Conservation (phyloP, 1,284 basidiomycete genomes). For the Taiwanofungus camphoratus region DNA sequence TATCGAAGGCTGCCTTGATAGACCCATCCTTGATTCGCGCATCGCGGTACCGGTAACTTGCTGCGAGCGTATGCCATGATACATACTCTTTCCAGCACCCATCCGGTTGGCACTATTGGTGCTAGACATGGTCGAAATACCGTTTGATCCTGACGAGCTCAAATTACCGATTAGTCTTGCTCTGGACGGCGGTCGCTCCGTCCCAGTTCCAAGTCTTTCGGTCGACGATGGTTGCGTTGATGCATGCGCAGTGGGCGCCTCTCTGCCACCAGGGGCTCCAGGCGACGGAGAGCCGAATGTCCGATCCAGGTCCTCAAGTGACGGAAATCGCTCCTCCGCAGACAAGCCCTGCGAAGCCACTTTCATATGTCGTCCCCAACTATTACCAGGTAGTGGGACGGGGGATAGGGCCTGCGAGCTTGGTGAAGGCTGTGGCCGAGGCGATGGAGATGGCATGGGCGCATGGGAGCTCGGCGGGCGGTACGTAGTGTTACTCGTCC, state of each 20-base stretch:
- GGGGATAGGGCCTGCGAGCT: constrained; percentile 22
- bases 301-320: constrained; percentile 71
- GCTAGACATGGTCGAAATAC: not conserved
- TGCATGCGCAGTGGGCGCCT: constrained; percentile 6
- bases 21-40: constrained; percentile 35
- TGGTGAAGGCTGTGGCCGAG: constrained; percentile 18
- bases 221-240: constrained; percentile 9
- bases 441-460: constrained; percentile 40
- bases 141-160: constrained; percentile 1
- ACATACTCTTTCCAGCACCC: constrained; percentile 11
- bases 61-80: constrained; percentile 34
- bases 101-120: constrained; percentile 1
- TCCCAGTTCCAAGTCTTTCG: constrained; percentile 9
- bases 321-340: constrained; percentile 68
- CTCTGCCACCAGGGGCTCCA: constrained; percentile 4
- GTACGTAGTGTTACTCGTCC: constrained; percentile 25
- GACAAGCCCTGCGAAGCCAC: constrained; percentile 32
- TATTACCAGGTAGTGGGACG: constrained; percentile 17
- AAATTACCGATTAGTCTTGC: not conserved
- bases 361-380: constrained; percentile 19
- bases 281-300: constrained; percentile 36
- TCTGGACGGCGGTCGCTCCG: constrained; percentile 5
- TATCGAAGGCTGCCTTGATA: constrained; percentile 16
- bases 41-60: constrained; percentile 52
- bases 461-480: constrained; percentile 36